phyloP scores from a whole-genome alignment of 768 basidiomycete genomes.

The Auriscalpium orientale region DNA sequence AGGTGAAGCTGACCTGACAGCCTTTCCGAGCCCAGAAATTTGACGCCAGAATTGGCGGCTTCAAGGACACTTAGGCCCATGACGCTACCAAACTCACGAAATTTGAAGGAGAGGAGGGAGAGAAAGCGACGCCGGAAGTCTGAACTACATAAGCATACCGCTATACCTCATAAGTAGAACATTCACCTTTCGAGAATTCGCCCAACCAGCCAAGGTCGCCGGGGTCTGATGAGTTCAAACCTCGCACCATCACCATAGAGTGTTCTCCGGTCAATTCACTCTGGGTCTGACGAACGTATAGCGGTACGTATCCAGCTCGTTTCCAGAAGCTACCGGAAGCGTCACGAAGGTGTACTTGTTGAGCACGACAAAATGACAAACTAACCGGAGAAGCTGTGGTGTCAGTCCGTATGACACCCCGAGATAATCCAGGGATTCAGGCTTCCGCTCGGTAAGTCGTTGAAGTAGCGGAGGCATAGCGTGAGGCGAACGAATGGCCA shows the following conservation, averaged over 20 bases:
- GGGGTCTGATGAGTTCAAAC: slow-evolving; percentile 60
- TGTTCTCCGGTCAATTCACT: slow-evolving; percentile 97
- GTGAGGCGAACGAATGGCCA: slow-evolving; percentile 59
- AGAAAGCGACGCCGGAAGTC: slow-evolving; percentile 93
- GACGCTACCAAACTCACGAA: slow-evolving; percentile 87
- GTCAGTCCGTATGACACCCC: slow-evolving; percentile 97
- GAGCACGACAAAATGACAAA: slow-evolving; percentile 1
- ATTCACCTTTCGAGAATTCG: slow-evolving; percentile 79
- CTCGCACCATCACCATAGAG: slow-evolving; percentile 90
- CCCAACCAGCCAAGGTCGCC: slow-evolving; percentile 73
- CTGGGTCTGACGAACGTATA: slow-evolving; percentile 88
- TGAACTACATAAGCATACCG: slow-evolving; percentile 21
- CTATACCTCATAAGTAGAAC: neutral
- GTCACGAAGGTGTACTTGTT: neutral
- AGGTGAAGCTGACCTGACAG: slow-evolving; percentile 27
- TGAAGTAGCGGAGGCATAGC: slow-evolving; percentile 93
- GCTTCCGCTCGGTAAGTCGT: slow-evolving; percentile 81
- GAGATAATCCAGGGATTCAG: slow-evolving; percentile 86
- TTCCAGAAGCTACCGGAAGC: slow-evolving; percentile 77
- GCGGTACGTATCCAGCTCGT: slow-evolving; percentile 80
- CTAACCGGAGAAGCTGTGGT: slow-evolving; percentile 66
- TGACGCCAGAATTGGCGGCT: slow-evolving; percentile 61
- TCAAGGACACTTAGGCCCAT: slow-evolving; percentile 85
- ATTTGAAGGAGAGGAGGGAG: slow-evolving; percentile 84
- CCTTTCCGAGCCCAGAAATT: slow-evolving; percentile 33